Base-by-base conservation (phyloP, 2,329 filamentous ascomycete genomes). In the Colletotrichum spaethianum region DNA sequence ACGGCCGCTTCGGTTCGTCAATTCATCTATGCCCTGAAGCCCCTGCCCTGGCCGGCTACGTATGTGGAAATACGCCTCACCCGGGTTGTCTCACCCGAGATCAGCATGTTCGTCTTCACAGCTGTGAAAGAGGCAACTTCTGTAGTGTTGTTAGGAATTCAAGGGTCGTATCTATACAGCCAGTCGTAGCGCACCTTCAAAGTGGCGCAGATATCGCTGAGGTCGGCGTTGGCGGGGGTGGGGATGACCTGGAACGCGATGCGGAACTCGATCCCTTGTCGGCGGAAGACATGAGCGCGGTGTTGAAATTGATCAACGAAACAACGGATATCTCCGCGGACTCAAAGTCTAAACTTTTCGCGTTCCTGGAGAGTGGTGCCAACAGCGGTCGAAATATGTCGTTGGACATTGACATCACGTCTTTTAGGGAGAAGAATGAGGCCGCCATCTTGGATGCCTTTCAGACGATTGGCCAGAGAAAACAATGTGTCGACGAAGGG, bases 221-320 rank as follows among this genome's bases (percentile, higher is more conserved):
- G 79, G 78, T 92, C 8, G 95, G 94, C 1, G 88, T 93, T 36
- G 95, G 94, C 7, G 95, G 94, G 7, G 95, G 95, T 0, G 90
- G 91, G 16, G 93, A 92, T 3, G 94, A 97, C 79, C 82, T 97
- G 7, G 88, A 91, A 75, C 89, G 91, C 57, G 87, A 88, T 28
- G 89, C 91, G 31, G 92, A 93, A 78, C 81, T 96, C 9, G 91
- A 93, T 42, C 79, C 90, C 12, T 79, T 89, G 31, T 81, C 87
- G n/a, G 75, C 89, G 0, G 83, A 85, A 1, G 86, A 89, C 55
- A 79, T 94, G 6, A 82, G 88, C 67, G 78, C 83, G 4, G 77
- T 93, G 76, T 79, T 80, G 46, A 72, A 82, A 18, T 70, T 79
- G 83, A 68, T 81, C 7, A 70, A 67, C 20, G 72, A 75, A n/a